Evolutionary conservation across 179 eudicot species (phyloP).

Genomic region (Nepenthes alata): DNA sequence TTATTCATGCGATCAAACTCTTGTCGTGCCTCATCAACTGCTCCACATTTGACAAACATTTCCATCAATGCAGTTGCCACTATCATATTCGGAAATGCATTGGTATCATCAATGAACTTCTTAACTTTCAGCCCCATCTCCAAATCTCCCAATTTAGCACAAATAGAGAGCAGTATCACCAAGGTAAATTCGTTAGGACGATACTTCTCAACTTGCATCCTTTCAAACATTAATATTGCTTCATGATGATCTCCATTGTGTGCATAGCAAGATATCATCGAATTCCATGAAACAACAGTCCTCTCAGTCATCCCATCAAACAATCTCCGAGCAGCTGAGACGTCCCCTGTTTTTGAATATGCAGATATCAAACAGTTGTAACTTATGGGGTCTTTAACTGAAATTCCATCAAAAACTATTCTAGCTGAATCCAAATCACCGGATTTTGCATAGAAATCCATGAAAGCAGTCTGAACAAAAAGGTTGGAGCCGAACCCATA

Average conservation of each 20-base stretch:
- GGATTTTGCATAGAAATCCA: slow-evolving; percentile 46
- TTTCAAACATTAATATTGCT: slow-evolving; percentile 36
- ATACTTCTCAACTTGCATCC: slow-evolving; percentile 27
- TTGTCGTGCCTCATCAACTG: slow-evolving; percentile 40
- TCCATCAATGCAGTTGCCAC: slow-evolving; percentile 52
- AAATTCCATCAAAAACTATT: slow-evolving; percentile 36
- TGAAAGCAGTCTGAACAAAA: slow-evolving; percentile 41
- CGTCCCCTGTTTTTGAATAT: slow-evolving; percentile 35
- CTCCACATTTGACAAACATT: slow-evolving; percentile 62
- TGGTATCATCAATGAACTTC: slow-evolving; percentile 31
- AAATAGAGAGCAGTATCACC: slow-evolving; percentile 39
- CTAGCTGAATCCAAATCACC: slow-evolving; percentile 40
- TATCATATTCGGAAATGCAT: slow-evolving; percentile 30
- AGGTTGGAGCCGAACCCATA: slow-evolving; percentile 32
- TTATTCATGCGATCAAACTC: slow-evolving; percentile 37
- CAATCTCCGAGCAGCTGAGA: slow-evolving; percentile 28
- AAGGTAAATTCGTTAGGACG: slow-evolving; percentile 35
- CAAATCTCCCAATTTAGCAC: slow-evolving; percentile 39
- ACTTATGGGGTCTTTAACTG: slow-evolving; percentile 28
- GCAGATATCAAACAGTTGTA: slow-evolving; percentile 49
- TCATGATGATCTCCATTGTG: slow-evolving; percentile 31
- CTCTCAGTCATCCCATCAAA: slow-evolving; percentile 44
- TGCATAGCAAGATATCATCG: slow-evolving; percentile 41
- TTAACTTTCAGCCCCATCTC: slow-evolving; percentile 38
- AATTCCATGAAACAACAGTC: slow-evolving; percentile 48